These are phyloP conservation scores for Talaromyces ruber DNA, from an alignment of 495 filamentous ascomycete genomes.

Conservation along the genomic window DNA sequence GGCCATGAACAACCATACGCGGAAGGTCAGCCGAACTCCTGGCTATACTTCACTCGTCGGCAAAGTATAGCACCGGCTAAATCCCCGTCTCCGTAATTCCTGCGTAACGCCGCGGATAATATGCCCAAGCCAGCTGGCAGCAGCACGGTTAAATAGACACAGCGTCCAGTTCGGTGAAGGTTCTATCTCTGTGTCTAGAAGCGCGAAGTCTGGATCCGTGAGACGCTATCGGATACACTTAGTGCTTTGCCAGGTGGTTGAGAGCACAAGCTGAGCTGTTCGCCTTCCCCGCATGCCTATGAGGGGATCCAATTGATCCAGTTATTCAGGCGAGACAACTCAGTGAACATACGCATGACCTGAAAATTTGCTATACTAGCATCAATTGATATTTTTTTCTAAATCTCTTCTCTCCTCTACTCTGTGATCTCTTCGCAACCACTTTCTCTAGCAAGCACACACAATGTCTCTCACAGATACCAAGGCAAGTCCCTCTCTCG, in stretches of 20 bases:
- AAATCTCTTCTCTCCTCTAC: neutral
- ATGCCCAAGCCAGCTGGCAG: neutral
- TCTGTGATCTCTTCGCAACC: neutral
- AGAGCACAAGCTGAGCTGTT: neutral
- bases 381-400: neutral
- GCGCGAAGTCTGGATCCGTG: neutral
- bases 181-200: neutral
- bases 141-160: neutral
- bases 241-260: neutral
- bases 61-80: neutral
- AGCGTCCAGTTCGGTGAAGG: neutral
- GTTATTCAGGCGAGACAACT: too few species aligned
- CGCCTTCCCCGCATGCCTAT: neutral
- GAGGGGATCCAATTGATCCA: neutral
- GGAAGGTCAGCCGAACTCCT: neutral
- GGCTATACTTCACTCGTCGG: neutral
- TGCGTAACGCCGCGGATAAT: slow-evolving; percentile 1
- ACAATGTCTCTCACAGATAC: slow-evolving; percentile 1
- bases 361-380: slow-evolving; percentile 2
- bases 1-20: too few species aligned
- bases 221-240: slow-evolving; percentile 1
- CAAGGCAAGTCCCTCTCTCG: neutral
- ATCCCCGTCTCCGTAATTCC: neutral
- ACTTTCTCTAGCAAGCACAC: neutral
- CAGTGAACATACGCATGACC: neutral